These are phyloP conservation scores for Phytophthora kernoviae DNA, from an alignment of 352 stramenopile species.

Conservation along the genomic window DNA sequence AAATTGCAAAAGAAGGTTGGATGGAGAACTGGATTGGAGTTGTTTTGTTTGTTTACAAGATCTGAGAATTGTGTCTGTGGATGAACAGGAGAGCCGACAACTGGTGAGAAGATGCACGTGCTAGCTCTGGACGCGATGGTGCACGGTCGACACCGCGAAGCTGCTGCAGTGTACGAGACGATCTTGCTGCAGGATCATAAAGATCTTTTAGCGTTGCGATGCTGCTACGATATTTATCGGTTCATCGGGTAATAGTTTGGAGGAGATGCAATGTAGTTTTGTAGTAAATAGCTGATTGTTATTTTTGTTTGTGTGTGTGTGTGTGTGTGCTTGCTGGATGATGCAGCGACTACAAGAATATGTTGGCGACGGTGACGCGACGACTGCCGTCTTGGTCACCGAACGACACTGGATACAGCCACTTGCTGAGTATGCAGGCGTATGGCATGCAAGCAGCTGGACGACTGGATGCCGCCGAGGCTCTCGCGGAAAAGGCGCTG, in stretches of 20 bases:
- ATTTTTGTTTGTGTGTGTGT: background rate
- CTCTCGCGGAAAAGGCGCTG: constrained; percentile 76
- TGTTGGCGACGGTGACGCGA: constrained; percentile 72
- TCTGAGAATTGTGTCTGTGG: constrained; percentile 4
- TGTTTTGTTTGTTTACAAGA: background rate
- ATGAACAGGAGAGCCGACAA: constrained; percentile 29
- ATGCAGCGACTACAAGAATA: constrained; percentile 76
- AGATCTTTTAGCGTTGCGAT: constrained; percentile 79
- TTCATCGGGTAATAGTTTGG: constrained; percentile 65
- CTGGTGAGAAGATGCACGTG: constrained; percentile 75
- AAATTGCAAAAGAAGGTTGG: constrained; percentile 48
- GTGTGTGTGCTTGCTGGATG: constrained; percentile 1
- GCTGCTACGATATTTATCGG: constrained; percentile 78
- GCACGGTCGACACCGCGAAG: constrained; percentile 67
- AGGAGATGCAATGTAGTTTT: background rate
- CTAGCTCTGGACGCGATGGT: constrained; percentile 73
- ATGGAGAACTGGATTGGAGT: background rate
- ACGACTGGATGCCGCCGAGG: constrained; percentile 67
- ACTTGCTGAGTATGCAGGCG: constrained; percentile 82
- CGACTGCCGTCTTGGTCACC: constrained; percentile 79
- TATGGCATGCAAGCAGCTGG: constrained; percentile 77
- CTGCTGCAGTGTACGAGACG: constrained; percentile 77
- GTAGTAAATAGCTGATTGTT: background rate
- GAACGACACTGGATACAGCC: constrained; percentile 76
- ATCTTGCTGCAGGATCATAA: constrained; percentile 70